These are phyloP conservation scores for Ophiostoma montium DNA, from an alignment of 2,329 filamentous ascomycete genomes.

Conservation along the genomic window DNA sequence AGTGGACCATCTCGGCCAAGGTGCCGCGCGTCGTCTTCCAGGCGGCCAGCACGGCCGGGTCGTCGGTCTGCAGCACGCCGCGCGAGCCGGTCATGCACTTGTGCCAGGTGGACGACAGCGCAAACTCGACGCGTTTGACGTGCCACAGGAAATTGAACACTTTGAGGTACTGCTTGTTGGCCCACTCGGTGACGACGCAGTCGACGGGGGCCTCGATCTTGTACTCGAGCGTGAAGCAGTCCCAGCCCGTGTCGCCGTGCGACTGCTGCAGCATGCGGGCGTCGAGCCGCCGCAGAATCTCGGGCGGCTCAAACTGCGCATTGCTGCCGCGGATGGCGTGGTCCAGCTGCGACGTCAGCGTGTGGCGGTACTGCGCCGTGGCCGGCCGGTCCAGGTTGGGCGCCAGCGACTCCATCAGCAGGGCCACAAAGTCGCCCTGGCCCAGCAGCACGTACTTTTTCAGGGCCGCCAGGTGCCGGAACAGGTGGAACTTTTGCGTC, in stretches of 20 bases:
- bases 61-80: conserved; percentile 70
- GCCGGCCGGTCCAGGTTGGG: conserved; percentile 87
- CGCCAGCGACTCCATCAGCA: conserved; percentile 92
- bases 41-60: conserved; percentile 53
- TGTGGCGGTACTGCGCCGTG: conserved; percentile 94
- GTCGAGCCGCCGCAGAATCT: conserved; percentile 81
- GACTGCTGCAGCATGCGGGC: conserved; percentile 96
- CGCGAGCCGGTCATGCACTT: conserved; percentile 90
- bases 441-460: conserved; percentile 92
- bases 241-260: conserved; percentile 96
- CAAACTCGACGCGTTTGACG: conserved; percentile 95
- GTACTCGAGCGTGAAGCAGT: conserved; percentile 97
- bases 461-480: conserved; percentile 78
- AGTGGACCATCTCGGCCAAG: conserved; percentile 96
- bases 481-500: conserved; percentile 88
- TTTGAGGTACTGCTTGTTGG: conserved; percentile 90
- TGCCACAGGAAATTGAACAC: conserved; percentile 99
- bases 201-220: conserved; percentile 95
- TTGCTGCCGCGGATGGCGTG: conserved; percentile 96
- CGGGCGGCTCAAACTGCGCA: conserved; percentile 84
- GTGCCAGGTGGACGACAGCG: conserved; percentile 78
- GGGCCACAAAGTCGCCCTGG: conserved; percentile 90
- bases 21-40: conserved; percentile 86
- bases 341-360: conserved; percentile 91
- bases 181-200: conserved; percentile 92